Conservation (phyloP, 176 grass and related monocot species). For the Carex scoparia region DNA sequence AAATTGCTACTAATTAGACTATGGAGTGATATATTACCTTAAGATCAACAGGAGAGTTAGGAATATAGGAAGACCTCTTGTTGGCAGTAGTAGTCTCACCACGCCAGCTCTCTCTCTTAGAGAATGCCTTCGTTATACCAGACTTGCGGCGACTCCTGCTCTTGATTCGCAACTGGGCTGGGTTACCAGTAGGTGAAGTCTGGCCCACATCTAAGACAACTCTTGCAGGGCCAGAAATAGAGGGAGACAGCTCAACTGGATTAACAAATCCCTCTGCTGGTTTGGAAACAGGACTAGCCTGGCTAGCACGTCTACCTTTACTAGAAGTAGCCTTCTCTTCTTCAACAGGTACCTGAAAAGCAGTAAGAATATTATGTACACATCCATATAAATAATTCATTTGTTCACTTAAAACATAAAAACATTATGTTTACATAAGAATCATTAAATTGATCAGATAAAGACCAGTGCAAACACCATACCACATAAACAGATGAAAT, state of each 20-base stretch:
- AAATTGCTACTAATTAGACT: background rate
- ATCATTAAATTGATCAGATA: background rate
- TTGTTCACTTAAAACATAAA: background rate
- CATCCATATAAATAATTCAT: background rate
- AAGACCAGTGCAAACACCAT: background rate
- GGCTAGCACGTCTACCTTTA: constrained; percentile 43
- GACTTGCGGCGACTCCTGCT: constrained; percentile 61
- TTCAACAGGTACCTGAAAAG: constrained; percentile 54
- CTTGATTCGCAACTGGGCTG: constrained; percentile 44
- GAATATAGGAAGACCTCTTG: constrained; percentile 41
- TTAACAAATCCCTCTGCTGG: constrained; percentile 36
- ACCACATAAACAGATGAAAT: background rate
- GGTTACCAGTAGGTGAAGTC: constrained; percentile 26
- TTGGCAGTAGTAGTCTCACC: constrained; percentile 37
- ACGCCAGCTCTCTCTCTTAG: constrained; percentile 46
- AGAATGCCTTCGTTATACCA: constrained; percentile 57
- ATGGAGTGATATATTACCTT: constrained; percentile 39
- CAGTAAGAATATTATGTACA: background rate
- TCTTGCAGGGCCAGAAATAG: constrained; percentile 47
- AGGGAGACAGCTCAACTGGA: constrained; percentile 35
- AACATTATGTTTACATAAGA: background rate
- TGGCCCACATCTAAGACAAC: constrained; percentile 34
- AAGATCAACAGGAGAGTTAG: constrained; percentile 41
- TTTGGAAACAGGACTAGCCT: constrained; percentile 39
- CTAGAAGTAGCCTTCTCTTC: constrained; percentile 56